phyloP scores from a whole-genome alignment of 2,329 filamentous ascomycete genomes.

The Ceratocystiopsis minuta region DNA sequence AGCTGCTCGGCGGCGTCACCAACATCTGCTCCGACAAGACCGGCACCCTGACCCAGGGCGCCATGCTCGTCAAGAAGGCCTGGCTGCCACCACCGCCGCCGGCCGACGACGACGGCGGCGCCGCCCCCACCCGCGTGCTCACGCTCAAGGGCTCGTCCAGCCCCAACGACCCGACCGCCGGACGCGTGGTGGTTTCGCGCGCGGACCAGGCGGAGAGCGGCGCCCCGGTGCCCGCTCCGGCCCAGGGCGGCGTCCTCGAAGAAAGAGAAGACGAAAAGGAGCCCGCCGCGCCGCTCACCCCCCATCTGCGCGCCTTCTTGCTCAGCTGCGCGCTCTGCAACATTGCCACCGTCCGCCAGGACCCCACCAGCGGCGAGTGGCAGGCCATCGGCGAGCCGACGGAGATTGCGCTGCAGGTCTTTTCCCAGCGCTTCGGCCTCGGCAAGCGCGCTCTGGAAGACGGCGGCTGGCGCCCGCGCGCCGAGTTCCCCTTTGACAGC shows the following conservation, averaged over 20 bases:
- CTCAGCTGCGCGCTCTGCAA: conserved; percentile 47
- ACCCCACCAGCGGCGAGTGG: conserved; percentile 39
- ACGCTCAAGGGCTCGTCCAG: conserved; percentile 43
- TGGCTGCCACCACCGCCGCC: conserved; percentile 32
- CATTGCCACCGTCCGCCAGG: conserved; percentile 37
- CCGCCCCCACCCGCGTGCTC: conserved; percentile 28
- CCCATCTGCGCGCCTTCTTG: conserved; percentile 32
- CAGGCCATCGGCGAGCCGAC: conserved; percentile 53
- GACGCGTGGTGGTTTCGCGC: conserved; percentile 26
- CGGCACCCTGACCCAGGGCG: conserved; percentile 49
- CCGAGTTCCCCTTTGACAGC: conserved; percentile 66
- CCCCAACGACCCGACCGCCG: conserved; percentile 42
- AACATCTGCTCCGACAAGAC: conserved; percentile 62
- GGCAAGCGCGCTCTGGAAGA: conserved; percentile 34
- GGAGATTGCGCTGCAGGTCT: conserved; percentile 60
- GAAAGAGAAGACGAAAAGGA: not conserved
- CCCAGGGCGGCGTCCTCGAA: too few species aligned
- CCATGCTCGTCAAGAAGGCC: conserved; percentile 51
- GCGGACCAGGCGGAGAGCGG: not conserved
- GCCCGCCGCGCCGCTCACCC: conserved; percentile 22
- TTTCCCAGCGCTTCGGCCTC: conserved; percentile 47
- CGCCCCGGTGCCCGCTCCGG: too few species aligned
- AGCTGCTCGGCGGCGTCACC: conserved; percentile 52
- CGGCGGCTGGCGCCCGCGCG: conserved; percentile 41
- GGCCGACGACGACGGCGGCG: too few species aligned